Conservation (phyloP, 2,329 filamentous ascomycete species). For the Epichloe typhina region DNA sequence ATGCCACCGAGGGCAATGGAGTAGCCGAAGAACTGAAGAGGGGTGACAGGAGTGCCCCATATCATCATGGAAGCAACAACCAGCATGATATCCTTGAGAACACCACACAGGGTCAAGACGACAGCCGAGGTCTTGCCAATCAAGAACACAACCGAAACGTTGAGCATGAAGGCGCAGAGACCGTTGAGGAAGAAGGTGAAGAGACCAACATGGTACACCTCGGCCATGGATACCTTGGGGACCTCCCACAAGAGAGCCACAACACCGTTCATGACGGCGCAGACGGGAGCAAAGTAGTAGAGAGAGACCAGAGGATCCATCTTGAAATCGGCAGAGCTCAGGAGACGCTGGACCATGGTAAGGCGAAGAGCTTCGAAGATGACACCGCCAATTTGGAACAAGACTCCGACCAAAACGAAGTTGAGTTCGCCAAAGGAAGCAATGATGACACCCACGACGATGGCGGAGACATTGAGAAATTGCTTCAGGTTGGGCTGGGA, state of each 20-base stretch:
- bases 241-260: constrained; percentile 64
- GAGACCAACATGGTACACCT: constrained; percentile 61
- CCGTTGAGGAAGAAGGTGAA: constrained; percentile 65
- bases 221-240: constrained; percentile 52
- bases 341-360: constrained; percentile 71
- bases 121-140: constrained; percentile 82
- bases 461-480: constrained; percentile 85
- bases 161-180: constrained; percentile 65
- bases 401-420: constrained; percentile 69
- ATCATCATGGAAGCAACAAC: constrained; percentile 69
- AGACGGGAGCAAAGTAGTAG: constrained; percentile 81
- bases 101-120: constrained; percentile 74
- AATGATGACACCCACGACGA: constrained; percentile 88
- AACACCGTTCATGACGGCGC: constrained; percentile 66
- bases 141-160: constrained; percentile 76
- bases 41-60: constrained; percentile 63
- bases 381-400: constrained; percentile 68
- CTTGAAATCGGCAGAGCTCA: constrained; percentile 76
- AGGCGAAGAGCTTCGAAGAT: constrained; percentile 72
- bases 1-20: constrained; percentile 66
- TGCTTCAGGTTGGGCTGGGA: constrained; percentile 74
- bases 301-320: constrained; percentile 83
- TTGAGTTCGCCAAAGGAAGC: constrained; percentile 93
- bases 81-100: constrained; percentile 78
- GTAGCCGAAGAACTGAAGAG: constrained; percentile 74